Conservation (phyloP, 2,329 filamentous ascomycete species). For the Calonectria ilicicola region DNA sequence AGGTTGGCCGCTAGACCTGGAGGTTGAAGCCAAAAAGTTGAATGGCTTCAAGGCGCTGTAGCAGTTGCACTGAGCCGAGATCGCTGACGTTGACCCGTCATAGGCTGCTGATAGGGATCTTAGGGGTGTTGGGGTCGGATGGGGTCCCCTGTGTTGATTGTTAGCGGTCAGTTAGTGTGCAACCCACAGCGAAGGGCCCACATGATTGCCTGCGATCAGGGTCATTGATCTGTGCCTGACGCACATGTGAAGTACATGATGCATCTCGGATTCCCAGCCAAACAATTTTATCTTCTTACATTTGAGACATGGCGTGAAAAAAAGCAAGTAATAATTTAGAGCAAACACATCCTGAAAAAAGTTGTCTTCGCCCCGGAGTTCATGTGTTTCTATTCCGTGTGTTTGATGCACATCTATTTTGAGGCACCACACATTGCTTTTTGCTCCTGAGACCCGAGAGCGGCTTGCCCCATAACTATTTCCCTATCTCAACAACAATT, state of each 20-base stretch:
- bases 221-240: background rate
- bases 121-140: slow-evolving; percentile 1
- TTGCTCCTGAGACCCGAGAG: background rate
- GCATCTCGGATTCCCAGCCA: background rate
- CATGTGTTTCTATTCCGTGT: too few relatives aligned
- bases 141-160: slow-evolving; percentile 7
- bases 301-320: background rate
- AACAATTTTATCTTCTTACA: background rate
- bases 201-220: background rate
- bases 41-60: slow-evolving; percentile 2
- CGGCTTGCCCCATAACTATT: background rate
- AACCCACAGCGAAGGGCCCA: background rate
- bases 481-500: background rate
- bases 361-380: background rate
- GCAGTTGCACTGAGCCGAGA: slow-evolving; percentile 2
- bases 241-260: background rate
- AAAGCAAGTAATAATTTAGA: background rate
- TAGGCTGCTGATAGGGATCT: background rate
- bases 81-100: slow-evolving; percentile 1
- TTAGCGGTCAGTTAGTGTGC: background rate
- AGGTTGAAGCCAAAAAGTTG: slow-evolving; percentile 8
- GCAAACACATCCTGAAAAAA: background rate
- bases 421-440: background rate
- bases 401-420: too few relatives aligned
- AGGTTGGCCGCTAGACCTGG: background rate